These are phyloP conservation scores for Avena sativa DNA, from an alignment of 176 grass and related monocot species.

Conservation along the genomic window DNA sequence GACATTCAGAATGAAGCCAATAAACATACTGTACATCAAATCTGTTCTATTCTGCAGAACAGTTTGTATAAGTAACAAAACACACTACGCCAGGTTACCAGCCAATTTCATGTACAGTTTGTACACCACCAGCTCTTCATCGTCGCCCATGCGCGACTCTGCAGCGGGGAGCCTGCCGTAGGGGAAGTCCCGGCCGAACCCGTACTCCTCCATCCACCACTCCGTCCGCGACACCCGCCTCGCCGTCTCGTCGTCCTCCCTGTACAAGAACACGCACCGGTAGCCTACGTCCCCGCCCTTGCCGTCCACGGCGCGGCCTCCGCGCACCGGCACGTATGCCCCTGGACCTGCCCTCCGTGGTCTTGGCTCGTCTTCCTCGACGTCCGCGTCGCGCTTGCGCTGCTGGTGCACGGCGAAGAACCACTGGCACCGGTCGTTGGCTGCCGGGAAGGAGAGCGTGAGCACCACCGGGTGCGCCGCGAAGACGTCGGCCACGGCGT, in stretches of 20 bases:
- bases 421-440: conserved; percentile 47
- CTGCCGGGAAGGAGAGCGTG: conserved; percentile 30
- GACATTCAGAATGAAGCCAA: background rate
- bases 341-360: conserved; percentile 29
- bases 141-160: no score
- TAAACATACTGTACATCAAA: no score
- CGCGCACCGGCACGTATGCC: conserved; percentile 33
- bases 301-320: conserved; percentile 10
- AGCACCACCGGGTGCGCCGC: conserved; percentile 40
- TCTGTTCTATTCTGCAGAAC: background rate
- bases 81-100: background rate
- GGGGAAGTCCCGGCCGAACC: conserved; percentile 35
- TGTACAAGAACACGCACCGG: conserved; percentile 40
- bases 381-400: background rate
- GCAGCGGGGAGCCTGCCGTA: background rate
- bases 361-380: background rate
- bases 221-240: conserved; percentile 25
- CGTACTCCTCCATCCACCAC: conserved; percentile 54
- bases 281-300: conserved; percentile 19
- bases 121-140: conserved; percentile 23
- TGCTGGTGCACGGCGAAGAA: conserved; percentile 37
- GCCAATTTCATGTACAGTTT: conserved; percentile 42
- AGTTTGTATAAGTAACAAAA: background rate
- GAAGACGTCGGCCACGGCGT: conserved; percentile 22
- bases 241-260: conserved; percentile 31